Conservation (phyloP, 495 filamentous ascomycete genomes). For the Penicillium waksmanii region DNA sequence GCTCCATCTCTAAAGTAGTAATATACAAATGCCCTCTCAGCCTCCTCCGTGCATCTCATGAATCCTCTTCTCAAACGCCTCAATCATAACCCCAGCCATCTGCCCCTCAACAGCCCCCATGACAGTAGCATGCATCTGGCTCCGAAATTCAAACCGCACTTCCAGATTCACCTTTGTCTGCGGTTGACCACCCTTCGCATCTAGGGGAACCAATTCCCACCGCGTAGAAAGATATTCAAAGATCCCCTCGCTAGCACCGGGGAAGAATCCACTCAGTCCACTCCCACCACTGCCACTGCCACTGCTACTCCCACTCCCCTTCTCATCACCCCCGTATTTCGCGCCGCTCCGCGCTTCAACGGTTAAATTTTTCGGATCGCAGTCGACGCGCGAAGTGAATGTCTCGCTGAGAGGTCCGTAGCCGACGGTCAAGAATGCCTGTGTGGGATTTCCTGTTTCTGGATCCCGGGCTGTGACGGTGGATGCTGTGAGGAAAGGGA, state of each 20-base stretch:
- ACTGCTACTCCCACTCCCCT: too few relatives aligned
- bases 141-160: conserved; percentile 81
- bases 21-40: background rate
- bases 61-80: conserved; percentile 87
- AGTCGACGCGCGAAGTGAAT: conserved; percentile 77
- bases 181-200: conserved; percentile 24
- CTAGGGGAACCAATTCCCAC: conserved; percentile 67
- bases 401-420: conserved; percentile 81
- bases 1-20: background rate
- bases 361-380: conserved; percentile 57
- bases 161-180: conserved; percentile 73
- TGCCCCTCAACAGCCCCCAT: conserved; percentile 80
- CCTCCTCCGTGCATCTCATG: conserved; percentile 62
- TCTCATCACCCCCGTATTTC: conserved; percentile 32
- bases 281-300: conserved; percentile 3
- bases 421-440: conserved; percentile 80
- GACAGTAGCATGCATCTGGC: conserved; percentile 78
- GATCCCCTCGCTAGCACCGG: conserved; percentile 55
- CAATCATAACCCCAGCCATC: conserved; percentile 85
- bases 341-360: conserved; percentile 81
- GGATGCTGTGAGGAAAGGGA: conserved; percentile 80
- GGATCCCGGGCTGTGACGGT: conserved; percentile 67
- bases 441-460: conserved; percentile 62
- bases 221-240: conserved; percentile 77
- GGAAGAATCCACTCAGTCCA: conserved; percentile 35